A percentile compares a stretch with the other conserved stretches of the same genome.
Conservation (phyloP, 305 asterid species). For the Solanum hybrid region DNA sequence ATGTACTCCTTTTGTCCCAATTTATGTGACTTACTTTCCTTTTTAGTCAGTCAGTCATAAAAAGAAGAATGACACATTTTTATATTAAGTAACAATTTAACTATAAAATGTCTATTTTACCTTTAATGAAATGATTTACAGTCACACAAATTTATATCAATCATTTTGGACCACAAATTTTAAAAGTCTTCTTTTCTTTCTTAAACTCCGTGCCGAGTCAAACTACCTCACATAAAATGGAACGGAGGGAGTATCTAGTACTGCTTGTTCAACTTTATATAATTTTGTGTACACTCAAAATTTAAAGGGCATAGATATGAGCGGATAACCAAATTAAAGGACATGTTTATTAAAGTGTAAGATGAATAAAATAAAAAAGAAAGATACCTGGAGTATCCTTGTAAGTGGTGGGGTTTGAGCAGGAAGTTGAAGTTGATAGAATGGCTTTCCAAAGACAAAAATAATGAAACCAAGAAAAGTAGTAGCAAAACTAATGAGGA, state of each 20-base stretch:
- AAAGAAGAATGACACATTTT: no score
- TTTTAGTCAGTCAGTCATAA: no score
- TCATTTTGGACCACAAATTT: no score
- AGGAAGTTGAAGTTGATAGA: constrained; percentile 25
- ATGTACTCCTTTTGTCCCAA: background rate
- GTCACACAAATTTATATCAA: no score
- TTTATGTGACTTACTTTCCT: no score
- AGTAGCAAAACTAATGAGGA: constrained; percentile 22
- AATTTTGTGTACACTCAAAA: background rate
- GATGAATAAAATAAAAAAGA: background rate
- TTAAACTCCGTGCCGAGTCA: no score
- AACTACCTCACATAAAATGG: no score
- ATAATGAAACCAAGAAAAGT: constrained; percentile 28
- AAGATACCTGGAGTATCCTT: constrained; percentile 25
- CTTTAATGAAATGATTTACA: no score
- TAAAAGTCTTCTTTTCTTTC: no score
- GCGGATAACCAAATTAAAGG: background rate
- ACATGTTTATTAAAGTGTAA: background rate
- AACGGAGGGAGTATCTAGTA: no score
- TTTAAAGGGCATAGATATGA: background rate
- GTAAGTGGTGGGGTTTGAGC: constrained; percentile 25
- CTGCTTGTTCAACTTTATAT: background rate
- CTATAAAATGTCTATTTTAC: no score
- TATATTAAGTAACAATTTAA: no score
- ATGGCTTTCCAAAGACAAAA: constrained; percentile 32